Evolutionary conservation across 108 stramenopile genomes (phyloP), one percentile per base, ranked within the genome.

Genomic region (Nitzschia palea): DNA sequence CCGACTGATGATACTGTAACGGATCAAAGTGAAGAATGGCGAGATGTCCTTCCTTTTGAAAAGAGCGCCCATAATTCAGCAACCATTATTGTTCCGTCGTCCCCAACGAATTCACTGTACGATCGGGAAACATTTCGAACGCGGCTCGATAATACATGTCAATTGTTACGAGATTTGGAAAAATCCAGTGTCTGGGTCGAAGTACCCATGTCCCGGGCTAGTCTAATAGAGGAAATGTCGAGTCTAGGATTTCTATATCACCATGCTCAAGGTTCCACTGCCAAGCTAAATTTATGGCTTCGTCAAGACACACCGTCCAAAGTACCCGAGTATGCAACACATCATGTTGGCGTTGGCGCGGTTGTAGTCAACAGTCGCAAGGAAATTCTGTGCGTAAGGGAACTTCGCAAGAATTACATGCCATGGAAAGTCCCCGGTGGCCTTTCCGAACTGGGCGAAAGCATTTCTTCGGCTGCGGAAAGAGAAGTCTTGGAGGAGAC

Each of bases 341-440:
- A 89, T 50, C 70, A 76, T 51, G 55, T 85, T 10, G 91, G 91
- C 0, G 88, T 89, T 1, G 91, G 91, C 4, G 87, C 86, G 1
- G 72, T 89, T 34, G 84, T 86, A 14, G 69, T 93, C 55, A 84
- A 88, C 40, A 71, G 54, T 14, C 73, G 74, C 8, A 56, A 87
- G 51, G 81, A 93, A 65, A 85, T 93, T 26, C 70, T 93, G 14
- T 88, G 85, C 44, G 88, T 93, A 2, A 70, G 88, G 43, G 91
- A 93, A 60, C 70, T 80, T 9, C 50, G 91, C 1, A 74, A 74
- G 17, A 93, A 93, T 54, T 89, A 80, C 53, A 71, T 81, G 9
- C 79, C 74, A n/a, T 96, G 94, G 94, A 95, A 95, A 63, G 77
- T 94, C 4, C 96, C 96, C 0, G 90, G 89, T 6, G 96, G 96